Evolutionary conservation across 371 early-diverging fungal species (phyloP).

Genomic region (Circinella umbellata): DNA sequence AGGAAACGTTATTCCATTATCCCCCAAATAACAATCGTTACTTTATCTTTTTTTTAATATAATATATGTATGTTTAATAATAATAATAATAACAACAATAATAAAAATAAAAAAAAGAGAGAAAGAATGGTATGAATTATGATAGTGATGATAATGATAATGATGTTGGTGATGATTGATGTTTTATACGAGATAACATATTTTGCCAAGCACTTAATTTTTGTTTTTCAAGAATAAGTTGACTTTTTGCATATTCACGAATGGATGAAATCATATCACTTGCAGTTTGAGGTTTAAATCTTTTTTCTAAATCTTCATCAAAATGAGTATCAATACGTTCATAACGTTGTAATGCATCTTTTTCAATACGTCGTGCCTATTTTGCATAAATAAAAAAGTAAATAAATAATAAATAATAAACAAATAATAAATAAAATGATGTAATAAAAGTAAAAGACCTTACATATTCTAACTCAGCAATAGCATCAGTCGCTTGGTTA

Average conservation of each 20-base stretch:
- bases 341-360: constrained; percentile 28
- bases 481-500: constrained; percentile 42
- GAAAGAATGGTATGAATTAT: too few relatives aligned
- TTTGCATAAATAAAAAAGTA: neutral
- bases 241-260: constrained; percentile 42
- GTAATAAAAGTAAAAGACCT: neutral
- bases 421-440: neutral
- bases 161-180: neutral
- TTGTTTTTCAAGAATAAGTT: constrained; percentile 42
- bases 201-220: constrained; percentile 36
- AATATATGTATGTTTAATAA: too few relatives aligned
- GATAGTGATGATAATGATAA: neutral
- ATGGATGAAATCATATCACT: constrained; percentile 34
- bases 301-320: constrained; percentile 35
- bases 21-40: neutral
- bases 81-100: too few relatives aligned
- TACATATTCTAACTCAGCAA: constrained; percentile 43
- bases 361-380: constrained; percentile 38
- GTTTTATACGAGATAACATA: constrained; percentile 13
- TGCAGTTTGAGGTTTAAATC: constrained; percentile 30
- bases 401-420: neutral
- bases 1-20: neutral
- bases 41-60: too few relatives aligned
- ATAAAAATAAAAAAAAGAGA: too few relatives aligned
- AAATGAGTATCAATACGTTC: constrained; percentile 39